Evolutionary conservation across 495 filamentous ascomycete genomes (phyloP).

Genomic region (Penicillium verhagenii): DNA sequence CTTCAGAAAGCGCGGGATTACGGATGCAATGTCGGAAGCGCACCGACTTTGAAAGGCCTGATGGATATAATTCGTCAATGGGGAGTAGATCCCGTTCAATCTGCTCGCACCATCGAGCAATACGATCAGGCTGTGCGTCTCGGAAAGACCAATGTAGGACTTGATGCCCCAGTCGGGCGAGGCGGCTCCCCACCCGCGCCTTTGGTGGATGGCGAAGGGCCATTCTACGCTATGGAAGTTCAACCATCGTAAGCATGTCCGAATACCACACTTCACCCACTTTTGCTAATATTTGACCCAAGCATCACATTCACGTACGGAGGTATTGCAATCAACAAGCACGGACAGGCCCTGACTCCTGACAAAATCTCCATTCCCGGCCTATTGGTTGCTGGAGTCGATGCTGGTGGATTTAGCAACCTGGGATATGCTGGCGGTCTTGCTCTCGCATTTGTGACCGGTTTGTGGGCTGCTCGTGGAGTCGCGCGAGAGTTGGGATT

Average conservation of each 20-base stretch:
- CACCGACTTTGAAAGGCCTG: slow-evolving; percentile 14
- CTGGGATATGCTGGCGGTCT: slow-evolving; percentile 25
- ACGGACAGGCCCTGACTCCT: slow-evolving; percentile 21
- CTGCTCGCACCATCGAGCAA: slow-evolving; percentile 13
- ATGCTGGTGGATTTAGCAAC: slow-evolving; percentile 28
- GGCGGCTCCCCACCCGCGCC: slow-evolving; percentile 11
- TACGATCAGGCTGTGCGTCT: slow-evolving; percentile 18
- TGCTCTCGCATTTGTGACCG: slow-evolving; percentile 26
- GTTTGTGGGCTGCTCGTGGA: slow-evolving; percentile 23
- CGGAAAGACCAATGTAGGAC: slow-evolving; percentile 1
- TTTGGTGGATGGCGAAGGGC: slow-evolving; percentile 26
- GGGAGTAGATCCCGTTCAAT: slow-evolving; percentile 17
- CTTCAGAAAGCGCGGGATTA: slow-evolving; percentile 26
- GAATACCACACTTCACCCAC: background rate
- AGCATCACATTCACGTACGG: slow-evolving; percentile 32
- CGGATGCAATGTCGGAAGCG: slow-evolving; percentile 25
- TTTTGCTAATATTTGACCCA: background rate
- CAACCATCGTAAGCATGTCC: slow-evolving; percentile 23
- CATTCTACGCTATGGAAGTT: slow-evolving; percentile 28
- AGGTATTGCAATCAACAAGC: slow-evolving; percentile 19
- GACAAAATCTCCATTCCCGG: slow-evolving; percentile 21
- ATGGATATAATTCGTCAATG: slow-evolving; percentile 12
- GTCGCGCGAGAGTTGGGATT: slow-evolving; percentile 16
- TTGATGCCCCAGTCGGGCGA: slow-evolving; percentile 18
- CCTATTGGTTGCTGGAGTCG: slow-evolving; percentile 24